These are phyloP conservation scores for Amylostereum areolatum DNA, from an alignment of 1,284 basidiomycete species.

Conservation along the genomic window DNA sequence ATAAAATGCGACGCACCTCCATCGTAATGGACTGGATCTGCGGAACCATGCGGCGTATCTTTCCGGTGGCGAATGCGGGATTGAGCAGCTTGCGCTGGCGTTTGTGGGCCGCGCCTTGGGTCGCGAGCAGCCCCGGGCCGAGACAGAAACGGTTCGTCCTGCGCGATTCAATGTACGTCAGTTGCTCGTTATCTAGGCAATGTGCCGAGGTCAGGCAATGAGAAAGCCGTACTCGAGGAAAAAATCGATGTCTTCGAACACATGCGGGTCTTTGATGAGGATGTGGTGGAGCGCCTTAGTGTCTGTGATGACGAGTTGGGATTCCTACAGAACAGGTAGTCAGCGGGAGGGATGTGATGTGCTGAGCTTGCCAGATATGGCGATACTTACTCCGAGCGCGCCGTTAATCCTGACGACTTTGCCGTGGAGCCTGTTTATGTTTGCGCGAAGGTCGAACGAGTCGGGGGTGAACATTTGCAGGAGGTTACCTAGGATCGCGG, in stretches of 20 bases:
- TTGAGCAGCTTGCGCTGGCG: neutral
- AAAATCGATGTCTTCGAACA: neutral
- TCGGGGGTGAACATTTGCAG: too few species aligned
- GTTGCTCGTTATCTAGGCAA: neutral
- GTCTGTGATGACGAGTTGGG: neutral
- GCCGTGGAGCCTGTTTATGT: too few species aligned
- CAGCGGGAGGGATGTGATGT: too few species aligned
- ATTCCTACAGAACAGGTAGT: too few species aligned
- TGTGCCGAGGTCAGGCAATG: neutral
- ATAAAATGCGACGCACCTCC: conserved; percentile 21
- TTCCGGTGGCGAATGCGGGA: neutral
- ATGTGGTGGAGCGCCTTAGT: neutral
- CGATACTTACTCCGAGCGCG: too few species aligned
- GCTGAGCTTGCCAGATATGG: too few species aligned
- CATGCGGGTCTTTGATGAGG: neutral
- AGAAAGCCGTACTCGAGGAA: neutral
- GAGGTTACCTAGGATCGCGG: too few species aligned
- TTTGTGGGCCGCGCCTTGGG: neutral
- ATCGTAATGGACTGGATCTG: conserved; percentile 36
- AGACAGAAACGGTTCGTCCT: neutral
- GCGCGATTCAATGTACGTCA: too few species aligned
- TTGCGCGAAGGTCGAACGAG: too few species aligned
- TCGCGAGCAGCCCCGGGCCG: neutral
- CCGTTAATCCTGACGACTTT: too few species aligned
- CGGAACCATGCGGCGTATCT: neutral